Percentiles rank a stretch among this genome's conserved stretches.
These are phyloP conservation scores for Mortierella claussenii DNA, from an alignment of 192 early-diverging fungal species.

Conservation along the genomic window DNA sequence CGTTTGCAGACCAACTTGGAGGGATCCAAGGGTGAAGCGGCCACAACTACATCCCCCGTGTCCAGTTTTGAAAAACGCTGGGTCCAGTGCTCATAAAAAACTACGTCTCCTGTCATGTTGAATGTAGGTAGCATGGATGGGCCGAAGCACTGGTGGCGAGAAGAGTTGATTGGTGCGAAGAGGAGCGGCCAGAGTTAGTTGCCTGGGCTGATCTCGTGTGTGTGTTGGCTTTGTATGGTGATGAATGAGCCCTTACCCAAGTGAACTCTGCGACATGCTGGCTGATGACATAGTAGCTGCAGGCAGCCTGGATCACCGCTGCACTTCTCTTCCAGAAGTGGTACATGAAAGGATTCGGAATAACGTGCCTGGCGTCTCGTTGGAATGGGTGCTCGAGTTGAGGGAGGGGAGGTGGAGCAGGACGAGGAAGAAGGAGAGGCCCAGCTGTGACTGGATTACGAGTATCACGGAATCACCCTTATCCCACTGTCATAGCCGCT, in stretches of 20 bases:
- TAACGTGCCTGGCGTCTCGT: no score
- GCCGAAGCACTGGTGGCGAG: slow-evolving; percentile 68
- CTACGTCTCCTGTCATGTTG: slow-evolving; percentile 83
- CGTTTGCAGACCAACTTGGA: slow-evolving; percentile 80
- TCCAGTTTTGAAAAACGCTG: slow-evolving; percentile 60
- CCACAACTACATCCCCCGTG: slow-evolving; percentile 86
- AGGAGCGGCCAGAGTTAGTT: no score
- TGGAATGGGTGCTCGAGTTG: no score
- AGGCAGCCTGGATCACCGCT: slow-evolving; percentile 67
- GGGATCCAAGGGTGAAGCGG: slow-evolving; percentile 75
- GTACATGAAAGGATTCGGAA: slow-evolving; percentile 9
- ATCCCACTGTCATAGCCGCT: neutral
- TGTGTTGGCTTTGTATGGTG: no score
- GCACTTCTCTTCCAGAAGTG: slow-evolving; percentile 34
- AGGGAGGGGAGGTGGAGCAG: no score
- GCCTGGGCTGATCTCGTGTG: no score
- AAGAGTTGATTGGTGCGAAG: no score
- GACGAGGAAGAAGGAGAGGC: neutral
- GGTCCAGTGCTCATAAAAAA: slow-evolving; percentile 77
- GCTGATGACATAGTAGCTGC: slow-evolving; percentile 75
- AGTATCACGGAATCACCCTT: no score
- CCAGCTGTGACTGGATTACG: no score
- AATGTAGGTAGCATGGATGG: slow-evolving; percentile 95
- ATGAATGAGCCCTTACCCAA: slow-evolving; percentile 67
- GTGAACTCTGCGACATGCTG: slow-evolving; percentile 81